Conservation (phyloP, 2,329 filamentous ascomycete genomes). For the Colletotrichum tabaci region DNA sequence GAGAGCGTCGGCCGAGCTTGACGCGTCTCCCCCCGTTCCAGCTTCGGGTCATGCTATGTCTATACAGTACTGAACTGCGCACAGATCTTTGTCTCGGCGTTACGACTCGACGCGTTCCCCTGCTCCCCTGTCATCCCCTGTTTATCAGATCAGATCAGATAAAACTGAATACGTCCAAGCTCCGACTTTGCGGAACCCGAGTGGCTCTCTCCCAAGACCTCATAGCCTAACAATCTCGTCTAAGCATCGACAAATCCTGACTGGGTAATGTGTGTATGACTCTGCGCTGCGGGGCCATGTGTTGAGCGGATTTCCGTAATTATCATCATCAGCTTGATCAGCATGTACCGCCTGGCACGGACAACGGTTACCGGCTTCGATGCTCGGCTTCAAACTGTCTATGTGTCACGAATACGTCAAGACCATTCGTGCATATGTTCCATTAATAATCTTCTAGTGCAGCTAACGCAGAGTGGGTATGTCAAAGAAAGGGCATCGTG, state of each 20-base stretch:
- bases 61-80: background rate
- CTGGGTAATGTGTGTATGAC: background rate
- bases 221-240: slow-evolving; percentile 9
- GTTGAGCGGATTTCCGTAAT: slow-evolving; percentile 11
- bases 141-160: slow-evolving; percentile 41
- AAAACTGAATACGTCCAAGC: slow-evolving; percentile 28
- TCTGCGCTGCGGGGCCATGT: slow-evolving; percentile 16
- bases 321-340: slow-evolving; percentile 5
- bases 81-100: slow-evolving; percentile 26
- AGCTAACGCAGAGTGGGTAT: slow-evolving; percentile 18
- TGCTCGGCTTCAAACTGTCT: background rate
- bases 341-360: slow-evolving; percentile 1
- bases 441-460: slow-evolving; percentile 12
- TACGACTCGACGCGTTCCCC: slow-evolving; percentile 31
- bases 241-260: slow-evolving; percentile 20
- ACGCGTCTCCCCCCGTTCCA: slow-evolving; percentile 7
- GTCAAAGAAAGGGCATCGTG: slow-evolving; percentile 13
- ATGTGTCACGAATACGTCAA: slow-evolving; percentile 21
- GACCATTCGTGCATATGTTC: background rate
- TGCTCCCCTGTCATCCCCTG: slow-evolving; percentile 1
- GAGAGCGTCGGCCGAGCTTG: slow-evolving; percentile 35
- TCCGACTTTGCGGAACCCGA: slow-evolving; percentile 8
- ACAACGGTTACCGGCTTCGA: background rate
- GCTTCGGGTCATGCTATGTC: background rate
- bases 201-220: slow-evolving; percentile 19